phyloP scores from a whole-genome alignment of 2,329 filamentous ascomycete genomes.

The Byssothecium circinans region DNA sequence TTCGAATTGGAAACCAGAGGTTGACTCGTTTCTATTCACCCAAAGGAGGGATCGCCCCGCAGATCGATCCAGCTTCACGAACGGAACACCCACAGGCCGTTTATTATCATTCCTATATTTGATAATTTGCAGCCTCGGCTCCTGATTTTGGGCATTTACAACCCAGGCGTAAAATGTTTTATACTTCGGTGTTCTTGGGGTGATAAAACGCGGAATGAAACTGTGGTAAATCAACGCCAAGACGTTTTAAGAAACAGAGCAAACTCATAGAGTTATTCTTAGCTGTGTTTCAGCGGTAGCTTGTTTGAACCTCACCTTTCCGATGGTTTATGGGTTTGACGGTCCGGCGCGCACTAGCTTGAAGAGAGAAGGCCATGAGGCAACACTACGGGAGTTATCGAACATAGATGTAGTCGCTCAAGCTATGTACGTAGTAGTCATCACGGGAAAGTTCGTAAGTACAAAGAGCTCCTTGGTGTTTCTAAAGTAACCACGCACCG shows the following conservation, averaged over 20 bases:
- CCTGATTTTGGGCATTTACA: neutral
- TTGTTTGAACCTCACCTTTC: conserved; percentile 1
- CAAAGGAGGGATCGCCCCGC: no score
- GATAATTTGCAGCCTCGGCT: neutral
- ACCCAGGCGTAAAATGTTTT: conserved; percentile 1
- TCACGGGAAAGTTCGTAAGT: no score
- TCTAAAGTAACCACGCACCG: no score
- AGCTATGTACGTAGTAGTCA: no score
- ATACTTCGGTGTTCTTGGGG: neutral
- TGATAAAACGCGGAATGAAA: conserved; percentile 12
- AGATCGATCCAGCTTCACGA: no score
- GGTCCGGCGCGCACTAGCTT: neutral
- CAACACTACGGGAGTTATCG: no score
- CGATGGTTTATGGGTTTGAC: neutral
- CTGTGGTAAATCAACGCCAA: conserved; percentile 10
- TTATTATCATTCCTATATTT: neutral
- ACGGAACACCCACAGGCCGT: neutral
- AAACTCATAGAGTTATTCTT: conserved; percentile 5
- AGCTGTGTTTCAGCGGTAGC: conserved; percentile 8
- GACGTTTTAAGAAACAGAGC: conserved; percentile 1
- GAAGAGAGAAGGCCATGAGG: no score
- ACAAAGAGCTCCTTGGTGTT: no score
- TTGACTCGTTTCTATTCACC: no score
- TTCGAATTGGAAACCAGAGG: no score
- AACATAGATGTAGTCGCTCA: no score